Base-by-base conservation (phyloP, 2,329 filamentous ascomycete species). In the Aspergillus felis region DNA sequence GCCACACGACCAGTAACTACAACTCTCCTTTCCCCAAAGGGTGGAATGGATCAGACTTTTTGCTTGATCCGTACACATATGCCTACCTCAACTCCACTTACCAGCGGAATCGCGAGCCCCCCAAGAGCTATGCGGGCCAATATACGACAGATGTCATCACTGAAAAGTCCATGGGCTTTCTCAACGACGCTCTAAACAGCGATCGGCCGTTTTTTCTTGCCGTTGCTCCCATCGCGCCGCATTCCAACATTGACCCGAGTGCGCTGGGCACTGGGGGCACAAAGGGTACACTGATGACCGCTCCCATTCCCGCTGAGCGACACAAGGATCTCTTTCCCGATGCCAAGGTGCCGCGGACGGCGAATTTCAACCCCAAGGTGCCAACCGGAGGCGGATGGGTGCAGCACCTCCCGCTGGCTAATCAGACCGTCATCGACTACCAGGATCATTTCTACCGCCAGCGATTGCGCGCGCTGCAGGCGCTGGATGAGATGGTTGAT, bases 141-240 rank as follows among this genome's bases (percentile, higher is more conserved):
- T 81, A 86, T 64, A 78, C 74, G 0, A 79, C 79, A 0, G 86
- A 89, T 62, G 70, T 90, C 5, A 74, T 88, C 8, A 78, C 82
- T 0, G 66, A 80, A 2, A 83, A 85, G 59, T 80, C 85, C 0
- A 74, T 80, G 9, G 82, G 78, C 0, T 83, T 88, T 41, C 71
- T 90, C 0, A 79, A 84, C 4, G 81, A 87, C 46, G 87, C 82
- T 0, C 74, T 84, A 2, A 67, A 72, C 0, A 71, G 75, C 0
- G 67, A 75, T 0, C 75, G 78, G 28, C 87, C 87, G 0, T 90
- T 89, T 72, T 89, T 90, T 66, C 68, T 91, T 3, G 81, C 80
- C 0, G 78, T 89, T 8, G 84, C 87, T 0, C 88, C 88, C 0
- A 80, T 87, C 5, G 87, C 84, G 0, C 88, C 88, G 0, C 88